These are phyloP conservation scores for Stemphylium lycopersici DNA, from an alignment of 2,329 filamentous ascomycete genomes.

Conservation along the genomic window DNA sequence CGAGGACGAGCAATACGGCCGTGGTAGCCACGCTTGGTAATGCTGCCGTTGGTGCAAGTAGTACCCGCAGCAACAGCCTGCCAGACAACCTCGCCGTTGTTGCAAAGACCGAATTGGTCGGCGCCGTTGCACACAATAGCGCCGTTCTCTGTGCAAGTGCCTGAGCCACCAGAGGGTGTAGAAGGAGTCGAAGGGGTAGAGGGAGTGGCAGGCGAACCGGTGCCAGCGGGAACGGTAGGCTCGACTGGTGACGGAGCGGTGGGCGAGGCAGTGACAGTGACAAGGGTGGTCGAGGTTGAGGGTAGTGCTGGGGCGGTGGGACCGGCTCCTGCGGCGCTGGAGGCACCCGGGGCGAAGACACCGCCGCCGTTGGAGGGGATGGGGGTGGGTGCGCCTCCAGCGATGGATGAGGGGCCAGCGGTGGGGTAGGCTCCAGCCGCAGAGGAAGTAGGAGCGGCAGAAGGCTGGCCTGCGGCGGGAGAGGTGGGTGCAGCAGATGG, in stretches of 20 bases:
- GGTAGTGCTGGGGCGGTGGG: constrained; percentile 17
- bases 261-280: constrained; percentile 33
- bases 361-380: constrained; percentile 32
- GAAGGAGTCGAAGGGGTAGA: constrained; percentile 9
- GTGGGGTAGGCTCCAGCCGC: neutral
- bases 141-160: constrained; percentile 43
- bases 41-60: constrained; percentile 50
- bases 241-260: constrained; percentile 21
- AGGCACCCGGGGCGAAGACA: constrained; percentile 40
- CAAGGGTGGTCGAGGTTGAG: constrained; percentile 38
- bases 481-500: constrained; percentile 16
- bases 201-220: constrained; percentile 18
- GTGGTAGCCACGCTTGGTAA: constrained; percentile 43
- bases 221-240: constrained; percentile 20
- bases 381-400: constrained; percentile 9
- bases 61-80: constrained; percentile 54
- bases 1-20: constrained; percentile 39
- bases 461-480: constrained; percentile 16
- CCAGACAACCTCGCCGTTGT: constrained; percentile 50
- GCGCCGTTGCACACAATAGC: constrained; percentile 50
- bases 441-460: constrained; percentile 7
- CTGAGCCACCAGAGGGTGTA: constrained; percentile 15
- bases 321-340: constrained; percentile 15
- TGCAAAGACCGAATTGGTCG: constrained; percentile 52
- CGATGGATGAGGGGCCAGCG: constrained; percentile 1